Percentiles rank a stretch among this genome's conserved stretches.
phyloP scores from a whole-genome alignment of 352 stramenopile genomes.

The Phytophthora nicotianae region DNA sequence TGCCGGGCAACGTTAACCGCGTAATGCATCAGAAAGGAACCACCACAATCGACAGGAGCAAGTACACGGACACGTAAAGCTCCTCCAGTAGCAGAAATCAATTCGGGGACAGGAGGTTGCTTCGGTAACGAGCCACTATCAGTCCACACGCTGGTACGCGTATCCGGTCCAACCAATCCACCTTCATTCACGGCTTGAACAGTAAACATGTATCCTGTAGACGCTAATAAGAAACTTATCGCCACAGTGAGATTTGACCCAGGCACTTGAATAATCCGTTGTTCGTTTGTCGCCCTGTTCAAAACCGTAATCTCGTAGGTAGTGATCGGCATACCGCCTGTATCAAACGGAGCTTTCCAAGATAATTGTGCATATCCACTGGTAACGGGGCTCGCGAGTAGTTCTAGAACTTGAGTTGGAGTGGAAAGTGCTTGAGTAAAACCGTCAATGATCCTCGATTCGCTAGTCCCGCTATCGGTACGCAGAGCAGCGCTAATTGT shows the following conservation, averaged over 20 bases:
- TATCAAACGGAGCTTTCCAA: conserved; percentile 41
- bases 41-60: conserved; percentile 47
- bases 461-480: conserved; percentile 34
- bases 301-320: conserved; percentile 32
- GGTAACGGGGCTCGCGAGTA: conserved; percentile 16
- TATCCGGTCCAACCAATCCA: conserved; percentile 12
- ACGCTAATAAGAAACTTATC: conserved; percentile 35
- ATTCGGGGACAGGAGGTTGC: conserved; percentile 25
- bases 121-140: conserved; percentile 11
- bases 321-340: conserved; percentile 35
- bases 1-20: conserved; percentile 38
- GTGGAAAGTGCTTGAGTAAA: conserved; percentile 28
- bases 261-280: conserved; percentile 16
- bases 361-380: conserved; percentile 35
- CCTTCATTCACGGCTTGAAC: conserved; percentile 38
- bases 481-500: conserved; percentile 20
- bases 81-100: conserved; percentile 52
- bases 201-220: conserved; percentile 34
- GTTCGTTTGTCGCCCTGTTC: conserved; percentile 4
- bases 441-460: conserved; percentile 16
- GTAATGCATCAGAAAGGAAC: conserved; percentile 29
- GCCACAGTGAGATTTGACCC: conserved; percentile 3
- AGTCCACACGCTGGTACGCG: conserved; percentile 19
- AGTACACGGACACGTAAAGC: conserved; percentile 43
- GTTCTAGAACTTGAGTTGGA: conserved; percentile 25